phyloP scores from a whole-genome alignment of 768 basidiomycete species.

The Boletus rubropictus region DNA sequence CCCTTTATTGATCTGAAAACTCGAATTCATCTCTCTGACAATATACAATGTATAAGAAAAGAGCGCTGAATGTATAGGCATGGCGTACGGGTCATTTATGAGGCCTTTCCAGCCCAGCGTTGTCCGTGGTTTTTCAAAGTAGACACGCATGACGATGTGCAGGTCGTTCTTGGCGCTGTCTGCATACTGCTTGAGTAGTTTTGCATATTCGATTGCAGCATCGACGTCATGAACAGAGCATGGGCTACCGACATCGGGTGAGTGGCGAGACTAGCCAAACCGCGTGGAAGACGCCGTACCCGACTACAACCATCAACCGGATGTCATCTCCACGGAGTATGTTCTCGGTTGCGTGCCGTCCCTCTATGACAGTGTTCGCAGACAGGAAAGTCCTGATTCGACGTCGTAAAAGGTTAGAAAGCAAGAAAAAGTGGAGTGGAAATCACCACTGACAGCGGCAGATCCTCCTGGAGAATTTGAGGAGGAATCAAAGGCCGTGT shows the following conservation, averaged over 20 bases:
- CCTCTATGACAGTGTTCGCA: slow-evolving; percentile 86
- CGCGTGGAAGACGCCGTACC: slow-evolving; percentile 40
- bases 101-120: slow-evolving; percentile 99
- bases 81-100: slow-evolving; percentile 80
- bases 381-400: slow-evolving; percentile 59
- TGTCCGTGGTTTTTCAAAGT: slow-evolving; percentile 95
- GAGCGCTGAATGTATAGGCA: neutral
- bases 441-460: slow-evolving; percentile 58
- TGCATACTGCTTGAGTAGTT: slow-evolving; percentile 71
- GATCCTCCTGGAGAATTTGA: slow-evolving; percentile 90
- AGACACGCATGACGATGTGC: slow-evolving; percentile 95
- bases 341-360: slow-evolving; percentile 70
- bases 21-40: slow-evolving; percentile 69
- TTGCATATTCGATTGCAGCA: slow-evolving; percentile 84
- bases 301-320: slow-evolving; percentile 86
- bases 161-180: slow-evolving; percentile 78
- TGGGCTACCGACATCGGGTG: slow-evolving; percentile 44
- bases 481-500: slow-evolving; percentile 90
- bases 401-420: neutral
- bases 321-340: slow-evolving; percentile 86
- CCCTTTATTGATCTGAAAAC: slow-evolving; percentile 95
- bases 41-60: neutral
- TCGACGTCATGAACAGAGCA: slow-evolving; percentile 92
- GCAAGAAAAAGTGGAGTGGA: neutral
- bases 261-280: slow-evolving; percentile 2